These are phyloP conservation scores for Anethum foeniculum DNA, from an alignment of 140 eudicot species.

Conservation along the genomic window DNA sequence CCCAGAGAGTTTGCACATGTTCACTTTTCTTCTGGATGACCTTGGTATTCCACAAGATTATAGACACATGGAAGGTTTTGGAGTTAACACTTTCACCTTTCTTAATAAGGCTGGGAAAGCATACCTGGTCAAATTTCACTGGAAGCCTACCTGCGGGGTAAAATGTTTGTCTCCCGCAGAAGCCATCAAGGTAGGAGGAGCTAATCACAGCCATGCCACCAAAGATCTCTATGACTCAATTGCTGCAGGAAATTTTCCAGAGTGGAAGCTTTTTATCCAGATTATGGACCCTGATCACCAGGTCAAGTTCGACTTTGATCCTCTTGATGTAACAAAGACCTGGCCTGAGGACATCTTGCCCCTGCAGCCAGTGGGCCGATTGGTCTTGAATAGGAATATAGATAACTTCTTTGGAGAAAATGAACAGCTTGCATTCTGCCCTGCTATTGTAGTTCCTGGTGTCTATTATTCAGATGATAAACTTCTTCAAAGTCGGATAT, in stretches of 20 bases:
- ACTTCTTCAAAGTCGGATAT: constrained; percentile 69
- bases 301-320: constrained; percentile 75
- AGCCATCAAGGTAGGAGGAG: constrained; percentile 62
- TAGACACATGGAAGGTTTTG: constrained; percentile 88
- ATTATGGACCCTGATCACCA: constrained; percentile 77
- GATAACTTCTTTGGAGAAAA: constrained; percentile 90
- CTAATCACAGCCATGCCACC: constrained; percentile 89
- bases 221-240: constrained; percentile 84
- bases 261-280: constrained; percentile 79
- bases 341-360: constrained; percentile 91
- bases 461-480: constrained; percentile 79
- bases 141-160: constrained; percentile 89
- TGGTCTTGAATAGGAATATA: constrained; percentile 83
- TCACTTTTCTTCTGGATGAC: constrained; percentile 73
- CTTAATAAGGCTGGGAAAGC: constrained; percentile 73
- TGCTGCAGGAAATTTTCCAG: constrained; percentile 77
- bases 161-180: constrained; percentile 56
- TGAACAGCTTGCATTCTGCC: constrained; percentile 76
- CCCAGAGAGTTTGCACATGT: constrained; percentile 66
- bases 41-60: constrained; percentile 75
- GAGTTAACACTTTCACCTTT: constrained; percentile 62
- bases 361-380: constrained; percentile 81
- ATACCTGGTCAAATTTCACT: constrained; percentile 67
- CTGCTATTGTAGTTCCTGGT: constrained; percentile 82
- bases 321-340: constrained; percentile 74